A percentile compares a stretch with the other conserved stretches of the same genome.
phyloP scores from a whole-genome alignment of 1,284 basidiomycete species.

The Irpex lacteus region DNA sequence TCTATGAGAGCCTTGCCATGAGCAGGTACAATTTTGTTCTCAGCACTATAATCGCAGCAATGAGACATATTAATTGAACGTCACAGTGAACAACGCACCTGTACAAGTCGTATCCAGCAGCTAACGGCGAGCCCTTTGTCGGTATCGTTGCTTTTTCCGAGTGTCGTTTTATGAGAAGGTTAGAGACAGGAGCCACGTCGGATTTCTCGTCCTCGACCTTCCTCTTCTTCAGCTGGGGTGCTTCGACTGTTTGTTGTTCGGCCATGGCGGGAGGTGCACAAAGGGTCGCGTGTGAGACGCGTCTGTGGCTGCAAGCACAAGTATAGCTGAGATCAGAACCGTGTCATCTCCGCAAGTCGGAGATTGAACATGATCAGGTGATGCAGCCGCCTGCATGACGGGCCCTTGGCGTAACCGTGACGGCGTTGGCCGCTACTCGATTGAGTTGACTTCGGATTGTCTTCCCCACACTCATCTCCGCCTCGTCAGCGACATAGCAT shows the following conservation, averaged over 20 bases:
- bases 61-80: neutral
- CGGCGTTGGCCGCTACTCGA: no score
- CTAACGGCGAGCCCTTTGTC: slow-evolving; percentile 80
- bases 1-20: slow-evolving; percentile 87
- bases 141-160: slow-evolving; percentile 84
- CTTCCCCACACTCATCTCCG: no score
- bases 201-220: slow-evolving; percentile 38
- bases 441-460: no score
- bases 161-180: slow-evolving; percentile 83
- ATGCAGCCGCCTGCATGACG: neutral
- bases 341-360: slow-evolving; percentile 10
- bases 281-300: slow-evolving; percentile 9
- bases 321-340: slow-evolving; percentile 4
- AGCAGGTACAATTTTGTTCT: slow-evolving; percentile 76
- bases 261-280: slow-evolving; percentile 17
- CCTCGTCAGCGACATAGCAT: no score
- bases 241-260: slow-evolving; percentile 24
- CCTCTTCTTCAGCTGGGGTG: slow-evolving; percentile 52
- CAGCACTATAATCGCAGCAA: slow-evolving; percentile 51
- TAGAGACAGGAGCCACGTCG: slow-evolving; percentile 37
- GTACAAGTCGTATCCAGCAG: slow-evolving; percentile 96
- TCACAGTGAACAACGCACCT: slow-evolving; percentile 46
- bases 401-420: no score
- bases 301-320: slow-evolving; percentile 14
- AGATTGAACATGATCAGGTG: slow-evolving; percentile 10